A percentile compares a stretch with the other conserved stretches of the same genome.
Evolutionary conservation across 768 basidiomycete genomes (phyloP).

Genomic region (Amanita inopinata): DNA sequence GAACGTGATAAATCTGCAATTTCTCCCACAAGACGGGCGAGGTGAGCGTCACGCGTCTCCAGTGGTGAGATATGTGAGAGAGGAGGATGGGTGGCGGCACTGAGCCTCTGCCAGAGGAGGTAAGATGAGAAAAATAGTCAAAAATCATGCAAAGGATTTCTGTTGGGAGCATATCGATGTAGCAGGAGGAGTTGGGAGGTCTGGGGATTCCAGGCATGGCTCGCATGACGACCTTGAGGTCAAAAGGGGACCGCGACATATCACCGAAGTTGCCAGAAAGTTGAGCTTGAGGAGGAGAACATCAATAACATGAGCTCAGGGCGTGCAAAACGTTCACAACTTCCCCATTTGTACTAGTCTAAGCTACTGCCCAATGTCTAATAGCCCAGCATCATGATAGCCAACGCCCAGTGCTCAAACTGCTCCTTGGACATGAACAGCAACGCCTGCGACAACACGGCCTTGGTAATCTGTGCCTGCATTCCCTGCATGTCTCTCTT

Average conservation of each 20-base stretch:
- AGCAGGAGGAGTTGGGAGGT: background rate
- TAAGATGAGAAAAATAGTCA: constrained; percentile 3
- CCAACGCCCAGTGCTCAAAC: constrained; percentile 82
- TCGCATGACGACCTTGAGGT: constrained; percentile 4
- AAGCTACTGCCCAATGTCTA: too few relatives aligned
- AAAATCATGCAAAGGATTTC: constrained; percentile 10
- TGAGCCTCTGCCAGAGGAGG: constrained; percentile 7
- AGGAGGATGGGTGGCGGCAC: constrained; percentile 35
- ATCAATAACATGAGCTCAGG: too few relatives aligned
- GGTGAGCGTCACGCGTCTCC: constrained; percentile 39
- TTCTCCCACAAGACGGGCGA: constrained; percentile 39
- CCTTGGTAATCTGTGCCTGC: constrained; percentile 93
- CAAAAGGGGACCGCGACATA: constrained; percentile 7
- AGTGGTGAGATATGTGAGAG: constrained; percentile 39
- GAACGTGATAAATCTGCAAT: constrained; percentile 1
- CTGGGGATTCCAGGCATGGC: background rate
- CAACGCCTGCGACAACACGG: constrained; percentile 89
- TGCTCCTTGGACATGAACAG: constrained; percentile 97
- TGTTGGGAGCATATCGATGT: constrained; percentile 7
- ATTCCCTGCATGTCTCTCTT: constrained; percentile 68
- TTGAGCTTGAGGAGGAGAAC: background rate
- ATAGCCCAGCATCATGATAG: constrained; percentile 58
- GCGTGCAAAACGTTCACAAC: too few relatives aligned
- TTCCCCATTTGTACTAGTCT: too few relatives aligned
- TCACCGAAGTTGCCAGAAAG: constrained; percentile 2